phyloP scores from a whole-genome alignment of 148 eudicot genomes.

The Linanthus parryae region DNA sequence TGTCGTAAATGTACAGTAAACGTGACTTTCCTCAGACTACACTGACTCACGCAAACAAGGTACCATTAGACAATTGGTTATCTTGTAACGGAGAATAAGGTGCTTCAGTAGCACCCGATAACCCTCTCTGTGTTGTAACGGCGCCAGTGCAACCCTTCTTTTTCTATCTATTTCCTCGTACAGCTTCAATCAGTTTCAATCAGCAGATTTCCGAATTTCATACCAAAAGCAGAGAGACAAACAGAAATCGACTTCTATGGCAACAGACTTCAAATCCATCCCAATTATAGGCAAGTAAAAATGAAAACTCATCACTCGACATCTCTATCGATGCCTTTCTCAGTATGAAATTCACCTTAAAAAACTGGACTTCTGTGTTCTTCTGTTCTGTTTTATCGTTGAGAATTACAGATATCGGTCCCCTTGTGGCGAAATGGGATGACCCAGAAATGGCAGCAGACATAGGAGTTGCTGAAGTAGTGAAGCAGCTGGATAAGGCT shows the following conservation, averaged over 20 bases:
- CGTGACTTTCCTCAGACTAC: too few relatives aligned
- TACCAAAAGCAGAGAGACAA: background rate
- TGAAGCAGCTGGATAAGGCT: slow-evolving; percentile 58
- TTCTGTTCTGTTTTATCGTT: slow-evolving; percentile 1
- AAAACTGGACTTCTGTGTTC: background rate
- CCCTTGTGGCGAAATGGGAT: slow-evolving; percentile 60
- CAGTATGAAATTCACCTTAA: background rate
- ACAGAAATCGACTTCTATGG: slow-evolving; percentile 28
- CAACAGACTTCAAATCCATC: slow-evolving; percentile 74
- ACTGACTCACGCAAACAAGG: too few relatives aligned
- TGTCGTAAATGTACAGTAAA: too few relatives aligned
- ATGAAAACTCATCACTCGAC: background rate
- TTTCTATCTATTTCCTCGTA: too few relatives aligned
- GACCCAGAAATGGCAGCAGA: slow-evolving; percentile 56
- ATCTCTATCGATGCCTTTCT: background rate
- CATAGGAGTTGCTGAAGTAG: slow-evolving; percentile 51
- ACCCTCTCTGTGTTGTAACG: too few relatives aligned
- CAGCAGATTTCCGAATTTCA: too few relatives aligned
- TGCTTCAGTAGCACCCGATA: too few relatives aligned
- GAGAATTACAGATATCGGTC: slow-evolving; percentile 47
- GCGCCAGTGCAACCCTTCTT: too few relatives aligned
- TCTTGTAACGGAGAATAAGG: too few relatives aligned
- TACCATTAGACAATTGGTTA: too few relatives aligned
- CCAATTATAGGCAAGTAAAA: slow-evolving; percentile 56
- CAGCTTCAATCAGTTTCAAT: too few relatives aligned